Evolutionary conservation across 331 rosid species (phyloP).

Genomic region (Ulmus americana): DNA sequence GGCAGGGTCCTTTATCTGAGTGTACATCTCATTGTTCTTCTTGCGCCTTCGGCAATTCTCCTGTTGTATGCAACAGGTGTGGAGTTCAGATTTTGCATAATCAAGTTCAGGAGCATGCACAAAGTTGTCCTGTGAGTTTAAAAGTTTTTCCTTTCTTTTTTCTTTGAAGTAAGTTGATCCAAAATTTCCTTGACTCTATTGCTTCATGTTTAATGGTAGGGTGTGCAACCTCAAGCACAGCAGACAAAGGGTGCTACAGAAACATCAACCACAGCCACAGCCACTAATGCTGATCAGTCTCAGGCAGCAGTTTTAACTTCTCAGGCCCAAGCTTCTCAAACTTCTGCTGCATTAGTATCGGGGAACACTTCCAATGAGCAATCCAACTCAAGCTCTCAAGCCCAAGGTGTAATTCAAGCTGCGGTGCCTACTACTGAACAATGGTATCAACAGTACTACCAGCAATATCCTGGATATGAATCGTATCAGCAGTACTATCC

Average conservation of each 20-base stretch:
- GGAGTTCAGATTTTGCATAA: slow-evolving; percentile 84
- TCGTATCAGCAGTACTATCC: slow-evolving; percentile 64
- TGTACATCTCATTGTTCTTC: slow-evolving; percentile 76
- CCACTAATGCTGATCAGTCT: slow-evolving; percentile 49
- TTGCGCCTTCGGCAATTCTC: slow-evolving; percentile 86
- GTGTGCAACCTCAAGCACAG: slow-evolving; percentile 73
- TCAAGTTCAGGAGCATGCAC: slow-evolving; percentile 95
- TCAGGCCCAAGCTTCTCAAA: slow-evolving; percentile 55
- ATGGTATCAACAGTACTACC: slow-evolving; percentile 85
- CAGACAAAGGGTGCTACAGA: slow-evolving; percentile 41
- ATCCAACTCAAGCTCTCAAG: slow-evolving; percentile 47
- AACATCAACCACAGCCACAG: slow-evolving; percentile 40
- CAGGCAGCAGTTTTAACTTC: slow-evolving; percentile 35
- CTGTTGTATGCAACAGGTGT: slow-evolving; percentile 90
- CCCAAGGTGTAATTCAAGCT: slow-evolving; percentile 51
- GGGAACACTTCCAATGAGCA: slow-evolving; percentile 58
- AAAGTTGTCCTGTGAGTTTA: slow-evolving; percentile 66
- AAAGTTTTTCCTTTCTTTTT: not conserved
- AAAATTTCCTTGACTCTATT: slow-evolving; percentile 12
- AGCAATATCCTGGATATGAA: slow-evolving; percentile 35
- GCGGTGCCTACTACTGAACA: slow-evolving; percentile 61
- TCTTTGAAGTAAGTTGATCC: not conserved
- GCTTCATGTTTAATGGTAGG: slow-evolving; percentile 43
- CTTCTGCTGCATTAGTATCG: slow-evolving; percentile 34
- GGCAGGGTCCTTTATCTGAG: slow-evolving; percentile 87